Conservation (phyloP, 495 filamentous ascomycete genomes). For the Entonaema liquescens region DNA sequence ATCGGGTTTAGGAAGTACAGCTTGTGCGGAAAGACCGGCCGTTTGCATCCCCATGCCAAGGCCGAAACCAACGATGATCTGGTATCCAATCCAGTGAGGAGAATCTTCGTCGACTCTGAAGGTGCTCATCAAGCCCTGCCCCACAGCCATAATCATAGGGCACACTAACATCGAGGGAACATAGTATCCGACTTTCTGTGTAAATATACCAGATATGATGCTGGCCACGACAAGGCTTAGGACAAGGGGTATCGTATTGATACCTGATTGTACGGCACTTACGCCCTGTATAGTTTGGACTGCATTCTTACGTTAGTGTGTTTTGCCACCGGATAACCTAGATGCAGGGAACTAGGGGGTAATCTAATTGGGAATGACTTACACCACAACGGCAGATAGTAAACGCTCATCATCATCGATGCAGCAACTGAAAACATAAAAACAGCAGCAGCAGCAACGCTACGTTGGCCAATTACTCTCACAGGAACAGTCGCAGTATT, state of each 20-base stretch:
- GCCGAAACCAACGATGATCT: constrained; percentile 75
- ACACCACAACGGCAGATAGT: constrained; percentile 80
- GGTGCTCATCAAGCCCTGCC: constrained; percentile 73
- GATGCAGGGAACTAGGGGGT: constrained; percentile 8
- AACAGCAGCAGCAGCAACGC: constrained; percentile 67
- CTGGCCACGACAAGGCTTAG: constrained; percentile 59
- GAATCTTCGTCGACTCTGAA: constrained; percentile 62
- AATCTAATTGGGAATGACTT: constrained; percentile 48
- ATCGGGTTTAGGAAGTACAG: constrained; percentile 63
- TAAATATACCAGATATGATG: constrained; percentile 60
- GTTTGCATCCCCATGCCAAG: constrained; percentile 79
- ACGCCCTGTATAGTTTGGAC: constrained; percentile 74
- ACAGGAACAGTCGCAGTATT: constrained; percentile 81
- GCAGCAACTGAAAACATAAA: constrained; percentile 69
- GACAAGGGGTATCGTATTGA: constrained; percentile 68
- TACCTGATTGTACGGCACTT: constrained; percentile 64
- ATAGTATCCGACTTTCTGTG: constrained; percentile 72
- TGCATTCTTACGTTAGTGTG: constrained; percentile 63
- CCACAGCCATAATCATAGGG: constrained; percentile 67
- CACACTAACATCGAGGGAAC: constrained; percentile 69
- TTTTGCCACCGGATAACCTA: constrained; percentile 47
- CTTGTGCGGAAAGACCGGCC: constrained; percentile 69
- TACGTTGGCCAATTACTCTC: constrained; percentile 76
- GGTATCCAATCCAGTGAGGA: constrained; percentile 74
- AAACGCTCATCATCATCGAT: constrained; percentile 74